Evolutionary conservation across 768 basidiomycete genomes (phyloP), one percentile per base, ranked within the genome.

Genomic region (Auriculariales sp.): DNA sequence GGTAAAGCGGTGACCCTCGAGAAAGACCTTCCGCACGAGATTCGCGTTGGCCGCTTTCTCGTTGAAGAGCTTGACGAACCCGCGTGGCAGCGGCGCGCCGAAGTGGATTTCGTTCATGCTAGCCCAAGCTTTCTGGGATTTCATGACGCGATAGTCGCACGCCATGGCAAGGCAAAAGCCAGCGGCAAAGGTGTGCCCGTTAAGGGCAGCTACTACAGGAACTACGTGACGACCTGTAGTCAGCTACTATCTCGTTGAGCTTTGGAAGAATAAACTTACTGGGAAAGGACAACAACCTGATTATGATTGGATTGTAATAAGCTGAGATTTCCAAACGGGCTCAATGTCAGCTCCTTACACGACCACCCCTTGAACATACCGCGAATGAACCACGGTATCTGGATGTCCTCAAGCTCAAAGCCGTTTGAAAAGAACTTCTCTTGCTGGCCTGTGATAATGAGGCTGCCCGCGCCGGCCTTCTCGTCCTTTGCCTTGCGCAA

Each of bases 71-170:
- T 61, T 56, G 14, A 57, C 54, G 57, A 64, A 64, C 33, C 60
- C 61, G 32, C 61, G 59, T 1, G 69, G 68, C n/a, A 70, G 54
- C 14, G 67, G 66, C 2, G 69, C 66, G n/a, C 63, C 63, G 48
- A 68, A 66, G 49, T 59, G 56, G 32, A 67, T 49, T 53, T 71
- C 71, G 59, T 71, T 71, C 69, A 72, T 71, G 47, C 64, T 67
- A 36, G 62, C 56, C 61, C 68, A 67, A 4, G 64, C 66, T 52
- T 52, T 54, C 30, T 48, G 42, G 24, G 51, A 33, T 15, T 36
- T 52, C 49, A 55, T 55, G 15, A 56, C 34, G 22, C 69, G 35
- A 52, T 62, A 68, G 55, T 72, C 70, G 49, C 69, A 68, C 0
- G 59, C 58, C 31, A 71, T 53, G 7, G 69, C 64, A n/a, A 70